A percentile compares a stretch with the other conserved stretches of the same genome.
Evolutionary conservation across 257 asterid genomes (phyloP).

Genomic region (Solanum medicagineum): DNA sequence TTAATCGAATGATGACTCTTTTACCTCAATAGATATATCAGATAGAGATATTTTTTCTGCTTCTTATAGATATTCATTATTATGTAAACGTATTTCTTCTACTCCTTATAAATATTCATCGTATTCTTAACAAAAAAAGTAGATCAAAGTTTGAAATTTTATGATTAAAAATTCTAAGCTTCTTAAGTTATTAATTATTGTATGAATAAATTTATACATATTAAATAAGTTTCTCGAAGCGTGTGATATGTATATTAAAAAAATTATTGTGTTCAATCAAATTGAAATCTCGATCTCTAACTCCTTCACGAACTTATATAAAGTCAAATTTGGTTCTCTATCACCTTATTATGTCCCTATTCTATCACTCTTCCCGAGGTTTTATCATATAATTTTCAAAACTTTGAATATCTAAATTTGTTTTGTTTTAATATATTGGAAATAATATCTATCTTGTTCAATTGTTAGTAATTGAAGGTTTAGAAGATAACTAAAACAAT

Average conservation of each 20-base stretch:
- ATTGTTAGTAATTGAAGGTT: too few relatives aligned
- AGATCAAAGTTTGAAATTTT: not conserved
- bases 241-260: not conserved
- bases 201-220: not conserved
- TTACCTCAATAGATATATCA: not conserved
- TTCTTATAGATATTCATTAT: not conserved
- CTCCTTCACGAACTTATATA: not conserved
- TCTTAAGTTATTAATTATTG: not conserved
- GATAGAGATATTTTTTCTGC: not conserved
- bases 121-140: not conserved
- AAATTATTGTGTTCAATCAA: not conserved
- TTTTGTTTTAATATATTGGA: not conserved
- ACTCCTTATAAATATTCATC: not conserved
- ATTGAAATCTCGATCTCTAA: not conserved
- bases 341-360: not conserved
- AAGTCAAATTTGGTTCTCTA: not conserved
- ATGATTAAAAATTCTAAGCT: not conserved
- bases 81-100: too few relatives aligned
- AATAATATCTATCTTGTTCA: too few relatives aligned
- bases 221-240: not conserved
- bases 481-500: too few relatives aligned
- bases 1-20: not conserved
- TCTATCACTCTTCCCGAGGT: not conserved
- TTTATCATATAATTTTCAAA: not conserved
- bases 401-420: not conserved